Percentiles rank a stretch among this genome's conserved stretches.
phyloP scores from a whole-genome alignment of 495 filamentous ascomycete genomes.

The Aspergillus cavernicola region DNA sequence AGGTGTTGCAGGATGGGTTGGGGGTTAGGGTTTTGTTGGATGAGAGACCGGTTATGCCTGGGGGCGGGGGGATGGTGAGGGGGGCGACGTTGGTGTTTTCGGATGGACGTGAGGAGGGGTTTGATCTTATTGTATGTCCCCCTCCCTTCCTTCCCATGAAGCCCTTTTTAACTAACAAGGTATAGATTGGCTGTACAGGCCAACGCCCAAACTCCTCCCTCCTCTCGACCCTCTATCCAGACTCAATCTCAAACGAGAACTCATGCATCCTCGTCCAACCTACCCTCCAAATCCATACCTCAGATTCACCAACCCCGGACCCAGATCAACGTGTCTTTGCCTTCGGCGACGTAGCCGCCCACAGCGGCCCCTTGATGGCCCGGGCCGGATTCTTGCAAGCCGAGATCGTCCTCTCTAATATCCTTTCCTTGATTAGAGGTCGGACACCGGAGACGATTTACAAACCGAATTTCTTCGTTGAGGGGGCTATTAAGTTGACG shows the following conservation, averaged over 20 bases:
- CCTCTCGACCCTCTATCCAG: not conserved
- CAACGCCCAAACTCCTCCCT: slow-evolving; percentile 23
- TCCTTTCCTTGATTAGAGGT: slow-evolving; percentile 32
- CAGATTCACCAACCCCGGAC: slow-evolving; percentile 12
- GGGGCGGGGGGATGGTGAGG: slow-evolving; percentile 1
- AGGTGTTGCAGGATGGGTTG: slow-evolving; percentile 32
- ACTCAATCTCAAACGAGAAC: slow-evolving; percentile 35
- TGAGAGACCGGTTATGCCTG: slow-evolving; percentile 23
- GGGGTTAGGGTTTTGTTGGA: slow-evolving; percentile 40
- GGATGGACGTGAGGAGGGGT: slow-evolving; percentile 10
- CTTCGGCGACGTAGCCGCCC: slow-evolving; percentile 51
- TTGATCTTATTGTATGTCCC: slow-evolving; percentile 19
- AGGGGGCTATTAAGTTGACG: slow-evolving; percentile 24
- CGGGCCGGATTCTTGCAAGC: slow-evolving; percentile 43
- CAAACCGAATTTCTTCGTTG: slow-evolving; percentile 15
- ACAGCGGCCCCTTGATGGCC: slow-evolving; percentile 41
- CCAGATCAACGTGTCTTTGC: slow-evolving; percentile 39
- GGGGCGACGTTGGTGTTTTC: not conserved
- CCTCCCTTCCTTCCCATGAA: not conserved
- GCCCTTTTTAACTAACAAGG: not conserved
- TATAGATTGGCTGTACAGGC: slow-evolving; percentile 23
- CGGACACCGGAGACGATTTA: slow-evolving; percentile 14
- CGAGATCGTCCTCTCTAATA: slow-evolving; percentile 42
- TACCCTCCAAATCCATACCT: slow-evolving; percentile 41
- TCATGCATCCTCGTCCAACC: slow-evolving; percentile 44